Conservation (phyloP, 495 filamentous ascomycete species). For the Pyronema domesticum region DNA sequence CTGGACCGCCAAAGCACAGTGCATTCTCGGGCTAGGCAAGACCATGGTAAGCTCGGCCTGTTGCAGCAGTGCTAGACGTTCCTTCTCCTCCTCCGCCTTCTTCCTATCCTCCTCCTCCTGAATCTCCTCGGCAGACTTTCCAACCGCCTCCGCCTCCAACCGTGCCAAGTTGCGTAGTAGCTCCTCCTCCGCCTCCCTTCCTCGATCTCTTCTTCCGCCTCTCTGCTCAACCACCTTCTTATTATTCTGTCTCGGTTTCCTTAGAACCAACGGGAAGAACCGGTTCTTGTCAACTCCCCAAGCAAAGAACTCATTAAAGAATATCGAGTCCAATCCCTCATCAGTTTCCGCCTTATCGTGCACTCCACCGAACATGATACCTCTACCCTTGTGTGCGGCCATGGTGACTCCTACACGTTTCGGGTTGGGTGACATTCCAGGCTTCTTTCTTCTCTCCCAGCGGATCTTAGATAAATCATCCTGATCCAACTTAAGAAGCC, state of each 20-base stretch:
- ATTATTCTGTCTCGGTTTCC: constrained; percentile 48
- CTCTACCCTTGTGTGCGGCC: constrained; percentile 79
- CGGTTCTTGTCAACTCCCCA: constrained; percentile 91
- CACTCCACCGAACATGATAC: constrained; percentile 85
- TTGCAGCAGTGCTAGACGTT: constrained; percentile 35
- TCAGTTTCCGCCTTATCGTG: constrained; percentile 87
- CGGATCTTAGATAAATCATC: constrained; percentile 50
- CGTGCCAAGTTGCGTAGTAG: constrained; percentile 66
- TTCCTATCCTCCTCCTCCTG: constrained; percentile 27
- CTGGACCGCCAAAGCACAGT: constrained; percentile 74
- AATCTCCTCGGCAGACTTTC: constrained; percentile 37
- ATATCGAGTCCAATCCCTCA: constrained; percentile 88
- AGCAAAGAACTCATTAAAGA: constrained; percentile 74
- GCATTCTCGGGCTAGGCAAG: constrained; percentile 76
- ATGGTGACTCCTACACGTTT: constrained; percentile 74
- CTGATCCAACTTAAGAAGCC: constrained; percentile 68
- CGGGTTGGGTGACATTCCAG: constrained; percentile 73
- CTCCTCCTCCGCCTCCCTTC: constrained; percentile 76
- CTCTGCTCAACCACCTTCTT: constrained; percentile 28
- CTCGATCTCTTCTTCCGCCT: constrained; percentile 47
- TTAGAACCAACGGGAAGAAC: constrained; percentile 67
- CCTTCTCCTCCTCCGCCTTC: constrained; percentile 34
- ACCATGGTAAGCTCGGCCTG: constrained; percentile 43
- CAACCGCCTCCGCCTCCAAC: constrained; percentile 55
- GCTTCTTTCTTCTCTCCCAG: constrained; percentile 87